Evolutionary conservation across 108 stramenopile genomes (phyloP).

Genomic region (Skeletonema menzelii): DNA sequence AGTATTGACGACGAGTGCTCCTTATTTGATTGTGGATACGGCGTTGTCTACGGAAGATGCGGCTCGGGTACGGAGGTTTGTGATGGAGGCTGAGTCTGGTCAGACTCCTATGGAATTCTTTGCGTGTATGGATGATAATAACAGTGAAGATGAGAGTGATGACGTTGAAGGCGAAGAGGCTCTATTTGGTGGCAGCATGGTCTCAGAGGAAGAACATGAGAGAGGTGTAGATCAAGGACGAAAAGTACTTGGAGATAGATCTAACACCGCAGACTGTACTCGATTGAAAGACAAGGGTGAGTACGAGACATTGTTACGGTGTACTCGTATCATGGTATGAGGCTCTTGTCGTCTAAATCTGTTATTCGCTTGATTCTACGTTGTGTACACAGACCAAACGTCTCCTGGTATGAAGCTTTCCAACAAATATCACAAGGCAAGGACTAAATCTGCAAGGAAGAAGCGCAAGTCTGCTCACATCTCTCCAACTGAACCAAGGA

Average conservation of each 20-base stretch:
- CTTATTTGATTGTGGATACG: background rate
- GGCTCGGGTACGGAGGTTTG: background rate
- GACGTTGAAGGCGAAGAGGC: background rate
- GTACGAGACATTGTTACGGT: background rate
- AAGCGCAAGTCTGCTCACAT: background rate
- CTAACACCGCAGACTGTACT: background rate
- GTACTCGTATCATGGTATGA: background rate
- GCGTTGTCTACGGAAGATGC: background rate
- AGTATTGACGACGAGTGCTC: background rate
- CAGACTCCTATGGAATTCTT: conserved; percentile 5
- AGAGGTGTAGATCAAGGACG: background rate
- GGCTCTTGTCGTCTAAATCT: background rate
- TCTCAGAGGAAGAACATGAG: background rate
- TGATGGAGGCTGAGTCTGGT: background rate
- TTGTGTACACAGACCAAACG: background rate
- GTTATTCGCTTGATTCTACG: background rate
- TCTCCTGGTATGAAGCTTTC: background rate
- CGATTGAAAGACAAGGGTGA: background rate
- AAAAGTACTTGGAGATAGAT: background rate
- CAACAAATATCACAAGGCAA: background rate
- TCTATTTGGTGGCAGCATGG: background rate
- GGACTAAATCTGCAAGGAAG: conserved; percentile 3
- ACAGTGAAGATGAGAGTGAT: background rate
- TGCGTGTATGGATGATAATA: background rate
- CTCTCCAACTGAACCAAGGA: background rate